Evolutionary conservation across 176 grass and related monocot species (phyloP).

Genomic region (Olyra latifolia): DNA sequence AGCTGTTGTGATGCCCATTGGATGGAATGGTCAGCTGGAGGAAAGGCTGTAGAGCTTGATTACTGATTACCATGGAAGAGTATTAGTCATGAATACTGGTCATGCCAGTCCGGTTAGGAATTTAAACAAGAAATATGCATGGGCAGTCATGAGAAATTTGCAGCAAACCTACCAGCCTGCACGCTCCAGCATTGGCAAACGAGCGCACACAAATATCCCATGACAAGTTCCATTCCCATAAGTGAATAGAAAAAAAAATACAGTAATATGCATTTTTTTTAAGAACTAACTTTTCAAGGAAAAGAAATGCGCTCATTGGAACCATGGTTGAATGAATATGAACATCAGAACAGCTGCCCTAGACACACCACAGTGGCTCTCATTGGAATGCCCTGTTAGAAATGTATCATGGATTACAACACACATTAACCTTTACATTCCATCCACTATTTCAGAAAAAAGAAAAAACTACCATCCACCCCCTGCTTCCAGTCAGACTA

Average conservation of each 20-base stretch:
- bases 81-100: neutral
- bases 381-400: slow-evolving; percentile 40
- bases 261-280: neutral
- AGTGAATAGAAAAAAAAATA: no score
- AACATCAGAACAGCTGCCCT: neutral
- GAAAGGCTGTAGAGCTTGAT: neutral
- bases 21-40: neutral
- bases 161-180: slow-evolving; percentile 32
- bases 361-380: slow-evolving; percentile 1
- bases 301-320: neutral
- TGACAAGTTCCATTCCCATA: neutral
- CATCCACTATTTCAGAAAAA: slow-evolving; percentile 43
- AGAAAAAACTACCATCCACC: slow-evolving; percentile 36
- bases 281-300: neutral
- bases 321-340: neutral
- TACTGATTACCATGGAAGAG: slow-evolving; percentile 12
- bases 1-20: neutral
- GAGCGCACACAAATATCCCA: neutral
- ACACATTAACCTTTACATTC: slow-evolving; percentile 57
- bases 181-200: neutral
- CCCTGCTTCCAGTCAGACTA: slow-evolving; percentile 46
- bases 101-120: slow-evolving; percentile 4
- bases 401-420: slow-evolving; percentile 39
- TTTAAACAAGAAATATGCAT: neutral
- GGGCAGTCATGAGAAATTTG: slow-evolving; percentile 34